phyloP scores from a whole-genome alignment of 495 filamentous ascomycete species.

The Aspergillus cavernicola region DNA sequence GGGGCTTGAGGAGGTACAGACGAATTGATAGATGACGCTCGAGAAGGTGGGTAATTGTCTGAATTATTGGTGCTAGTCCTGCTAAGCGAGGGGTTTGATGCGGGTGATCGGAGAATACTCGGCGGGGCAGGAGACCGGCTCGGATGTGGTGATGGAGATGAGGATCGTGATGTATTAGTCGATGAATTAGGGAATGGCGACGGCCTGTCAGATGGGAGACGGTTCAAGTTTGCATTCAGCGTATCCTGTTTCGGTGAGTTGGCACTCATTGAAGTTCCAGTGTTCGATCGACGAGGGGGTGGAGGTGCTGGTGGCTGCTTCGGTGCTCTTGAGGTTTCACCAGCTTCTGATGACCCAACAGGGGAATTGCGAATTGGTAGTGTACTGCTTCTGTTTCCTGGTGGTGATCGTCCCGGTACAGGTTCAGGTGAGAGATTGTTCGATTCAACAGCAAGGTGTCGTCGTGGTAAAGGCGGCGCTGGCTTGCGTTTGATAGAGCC shows the following conservation, averaged over 20 bases:
- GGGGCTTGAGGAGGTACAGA: slow-evolving; percentile 20
- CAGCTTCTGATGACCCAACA: not conserved
- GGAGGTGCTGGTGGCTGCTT: slow-evolving; percentile 32
- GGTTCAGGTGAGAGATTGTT: slow-evolving; percentile 15
- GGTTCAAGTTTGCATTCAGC: slow-evolving; percentile 5
- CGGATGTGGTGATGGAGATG: slow-evolving; percentile 31
- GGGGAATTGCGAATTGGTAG: slow-evolving; percentile 1
- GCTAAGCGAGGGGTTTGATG: slow-evolving; percentile 26
- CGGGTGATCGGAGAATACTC: slow-evolving; percentile 19
- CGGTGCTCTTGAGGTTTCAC: slow-evolving; percentile 11
- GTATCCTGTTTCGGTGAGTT: not conserved
- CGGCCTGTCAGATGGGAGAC: slow-evolving; percentile 16
- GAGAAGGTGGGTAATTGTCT: slow-evolving; percentile 15
- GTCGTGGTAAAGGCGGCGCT: slow-evolving; percentile 43
- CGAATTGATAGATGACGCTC: slow-evolving; percentile 4
- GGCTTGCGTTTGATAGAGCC: slow-evolving; percentile 39
- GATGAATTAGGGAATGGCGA: slow-evolving; percentile 32
- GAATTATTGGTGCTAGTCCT: slow-evolving; percentile 17
- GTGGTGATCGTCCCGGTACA: slow-evolving; percentile 1
- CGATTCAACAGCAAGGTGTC: slow-evolving; percentile 26
- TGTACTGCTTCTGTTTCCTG: not conserved
- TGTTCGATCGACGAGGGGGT: slow-evolving; percentile 37
- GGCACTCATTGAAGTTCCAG: slow-evolving; percentile 18
- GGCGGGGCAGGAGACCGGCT: slow-evolving; percentile 21
- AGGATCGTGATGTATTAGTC: slow-evolving; percentile 29